These are phyloP conservation scores for Blakeslea trispora DNA, from an alignment of 371 early-diverging fungal species.

Conservation along the genomic window DNA sequence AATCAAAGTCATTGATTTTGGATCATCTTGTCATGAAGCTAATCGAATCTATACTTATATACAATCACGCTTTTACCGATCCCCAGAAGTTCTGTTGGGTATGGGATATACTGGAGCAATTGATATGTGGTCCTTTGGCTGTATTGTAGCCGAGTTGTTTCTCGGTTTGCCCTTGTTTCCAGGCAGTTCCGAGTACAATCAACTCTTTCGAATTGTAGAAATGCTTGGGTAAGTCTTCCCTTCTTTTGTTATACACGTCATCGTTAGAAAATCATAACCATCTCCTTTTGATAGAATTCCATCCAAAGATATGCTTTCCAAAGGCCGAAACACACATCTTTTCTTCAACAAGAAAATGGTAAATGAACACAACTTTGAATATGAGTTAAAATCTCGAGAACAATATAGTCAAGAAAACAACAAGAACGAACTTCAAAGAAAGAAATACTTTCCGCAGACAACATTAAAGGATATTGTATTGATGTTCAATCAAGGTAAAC, in stretches of 20 bases:
- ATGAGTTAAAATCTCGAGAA: slow-evolving; percentile 79
- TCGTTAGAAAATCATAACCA: too few species aligned
- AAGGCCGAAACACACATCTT: slow-evolving; percentile 31
- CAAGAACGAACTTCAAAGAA: slow-evolving; percentile 79
- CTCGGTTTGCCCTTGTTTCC: slow-evolving; percentile 94
- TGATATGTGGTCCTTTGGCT: slow-evolving; percentile 99
- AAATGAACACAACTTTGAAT: slow-evolving; percentile 51
- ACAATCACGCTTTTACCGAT: slow-evolving; percentile 97
- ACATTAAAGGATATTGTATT: slow-evolving; percentile 81
- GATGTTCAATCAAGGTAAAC: slow-evolving; percentile 68
- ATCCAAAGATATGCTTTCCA: slow-evolving; percentile 43
- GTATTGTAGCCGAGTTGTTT: slow-evolving; percentile 97
- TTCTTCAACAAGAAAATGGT: slow-evolving; percentile 31
- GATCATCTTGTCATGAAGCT: slow-evolving; percentile 93
- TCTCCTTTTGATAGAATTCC: slow-evolving; percentile 18
- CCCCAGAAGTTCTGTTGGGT: slow-evolving; percentile 96
- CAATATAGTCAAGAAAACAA: slow-evolving; percentile 78
- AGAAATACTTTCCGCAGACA: slow-evolving; percentile 81
- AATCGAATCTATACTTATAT: slow-evolving; percentile 95
- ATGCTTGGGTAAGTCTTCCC: slow-evolving; percentile 74
- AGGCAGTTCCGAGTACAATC: slow-evolving; percentile 94
- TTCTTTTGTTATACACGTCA: too few species aligned
- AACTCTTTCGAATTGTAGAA: slow-evolving; percentile 86
- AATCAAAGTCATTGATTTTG: slow-evolving; percentile 99
- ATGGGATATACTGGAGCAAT: slow-evolving; percentile 92